Evolutionary conservation across 202 grass and related monocot species (phyloP).

Genomic region (Zizania palustris): DNA sequence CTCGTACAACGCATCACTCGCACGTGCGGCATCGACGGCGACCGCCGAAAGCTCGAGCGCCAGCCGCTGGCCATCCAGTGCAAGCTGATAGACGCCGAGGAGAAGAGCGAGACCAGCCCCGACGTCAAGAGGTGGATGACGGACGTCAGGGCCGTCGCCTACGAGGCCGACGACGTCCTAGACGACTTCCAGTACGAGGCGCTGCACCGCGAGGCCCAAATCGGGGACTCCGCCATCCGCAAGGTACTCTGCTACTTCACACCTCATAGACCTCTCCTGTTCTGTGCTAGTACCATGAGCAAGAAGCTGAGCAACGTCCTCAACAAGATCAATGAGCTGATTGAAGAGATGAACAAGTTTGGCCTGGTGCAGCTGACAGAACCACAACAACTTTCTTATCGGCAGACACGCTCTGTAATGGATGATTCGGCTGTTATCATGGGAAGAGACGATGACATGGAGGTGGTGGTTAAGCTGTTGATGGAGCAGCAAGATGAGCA

Average conservation of each 20-base stretch:
- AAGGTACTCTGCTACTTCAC: constrained; percentile 31
- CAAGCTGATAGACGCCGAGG: constrained; percentile 11
- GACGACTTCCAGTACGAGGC: constrained; percentile 39
- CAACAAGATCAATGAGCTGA: not conserved
- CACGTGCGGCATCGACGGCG: constrained; percentile 13
- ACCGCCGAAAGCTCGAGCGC: not conserved
- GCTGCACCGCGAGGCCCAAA: not conserved
- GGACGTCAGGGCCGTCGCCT: not conserved
- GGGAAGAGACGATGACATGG: not conserved
- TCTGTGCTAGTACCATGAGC: not conserved
- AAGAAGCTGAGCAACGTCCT: not conserved
- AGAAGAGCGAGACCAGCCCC: not conserved
- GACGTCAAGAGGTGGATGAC: constrained; percentile 21
- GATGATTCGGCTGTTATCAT: accelerated
- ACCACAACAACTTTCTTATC: too few species aligned
- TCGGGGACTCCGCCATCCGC: accelerated
- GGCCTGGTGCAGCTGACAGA: not conserved
- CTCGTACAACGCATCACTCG: not conserved
- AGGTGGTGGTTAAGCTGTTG: not conserved
- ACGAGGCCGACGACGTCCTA: constrained; percentile 31
- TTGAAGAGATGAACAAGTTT: not conserved
- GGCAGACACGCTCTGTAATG: not conserved
- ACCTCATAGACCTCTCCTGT: not conserved
- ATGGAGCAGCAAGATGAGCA: too few species aligned
- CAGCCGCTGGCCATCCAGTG: not conserved